Base-by-base conservation (phyloP, 352 stramenopile genomes). In the Phytophthora fragariaefolia region DNA sequence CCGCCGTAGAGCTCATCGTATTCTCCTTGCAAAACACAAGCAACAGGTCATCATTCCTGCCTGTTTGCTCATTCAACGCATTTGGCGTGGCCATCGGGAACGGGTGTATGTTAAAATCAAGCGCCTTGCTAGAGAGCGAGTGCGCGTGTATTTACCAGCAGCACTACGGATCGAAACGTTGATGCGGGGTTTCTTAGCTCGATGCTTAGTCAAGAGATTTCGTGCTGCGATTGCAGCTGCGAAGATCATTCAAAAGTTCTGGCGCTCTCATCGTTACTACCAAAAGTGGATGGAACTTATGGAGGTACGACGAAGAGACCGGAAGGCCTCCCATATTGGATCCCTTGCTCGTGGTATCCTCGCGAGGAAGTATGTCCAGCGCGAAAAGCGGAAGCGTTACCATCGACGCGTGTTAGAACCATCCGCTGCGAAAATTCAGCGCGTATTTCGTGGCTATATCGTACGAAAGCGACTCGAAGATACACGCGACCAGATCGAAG, bases 361-460 rank as follows among this genome's bases (percentile, higher is more conserved):
- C 1, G 73, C 77, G 0, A 76, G 85, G 38, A 83, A 87, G 24
- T 91, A 89, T 32, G 69, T 80, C 15, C 43, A 74, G 40, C 76
- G 77, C 8, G 79, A 92, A 49, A 77, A 73, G 20, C 74, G 80
- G 1, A 79, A 77, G 34, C 43, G 70, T 13, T 71, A 87, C 27
- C 50, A 82, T 20, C 68, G 76, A 13, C 63, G 40, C 18, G 81
- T 93, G 6, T 28, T 91, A 5, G 54, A 80, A 23, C 86, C 84
- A 5, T 78, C 81, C 0, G 80, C 77, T 0, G 57, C 76, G 3
- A 57, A 57, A 10, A 90, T 95, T 53, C 84, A 95, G 58, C 77
- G 84, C 3, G 69, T 93, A n/a, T 92, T 88, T 58, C 81, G 86
- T 5, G 84, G 86, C 0, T 82, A 91, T 47, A 56, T 87, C 5